Evolutionary conservation across 1,139 yeast species (phyloP).

Genomic region (Saccharomyces hybrid): DNA sequence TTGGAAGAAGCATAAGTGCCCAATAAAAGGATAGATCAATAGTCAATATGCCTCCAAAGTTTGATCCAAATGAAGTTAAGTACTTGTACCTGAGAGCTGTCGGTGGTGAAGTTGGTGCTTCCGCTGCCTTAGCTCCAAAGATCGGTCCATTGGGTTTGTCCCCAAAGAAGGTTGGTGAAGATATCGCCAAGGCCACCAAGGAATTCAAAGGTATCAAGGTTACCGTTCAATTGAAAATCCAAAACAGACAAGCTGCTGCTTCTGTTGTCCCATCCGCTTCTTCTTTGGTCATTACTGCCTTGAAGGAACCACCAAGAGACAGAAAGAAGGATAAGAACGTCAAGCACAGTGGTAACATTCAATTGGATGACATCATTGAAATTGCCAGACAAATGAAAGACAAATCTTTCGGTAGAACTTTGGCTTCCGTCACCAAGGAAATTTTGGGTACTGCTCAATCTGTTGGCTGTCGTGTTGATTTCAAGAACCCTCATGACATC

Average conservation of each 20-base stretch:
- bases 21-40: conserved; percentile 5
- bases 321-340: conserved; percentile 99
- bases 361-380: conserved; percentile 93
- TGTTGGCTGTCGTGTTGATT: conserved; percentile 98
- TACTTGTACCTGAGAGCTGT: conserved; percentile 99
- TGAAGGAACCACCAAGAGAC: conserved; percentile 99
- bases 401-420: conserved; percentile 96
- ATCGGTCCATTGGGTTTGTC: conserved; percentile 99
- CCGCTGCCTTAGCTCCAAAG: conserved; percentile 99
- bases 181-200: conserved; percentile 99
- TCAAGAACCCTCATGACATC: conserved; percentile 98
- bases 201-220: conserved; percentile 98
- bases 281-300: conserved; percentile 96
- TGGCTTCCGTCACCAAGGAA: conserved; percentile 96
- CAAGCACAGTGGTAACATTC: conserved; percentile 98
- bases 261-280: conserved; percentile 99
- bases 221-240: conserved; percentile 96
- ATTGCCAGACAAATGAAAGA: conserved; percentile 97
- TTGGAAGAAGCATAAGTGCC: conserved; percentile 2
- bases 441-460: conserved; percentile 99
- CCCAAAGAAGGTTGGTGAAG: conserved; percentile 99
- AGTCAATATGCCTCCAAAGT: conserved; percentile 77
- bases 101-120: conserved; percentile 99
- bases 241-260: conserved; percentile 99
- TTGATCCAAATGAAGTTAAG: conserved; percentile 98